Evolutionary conservation across 768 basidiomycete species (phyloP), one percentile per base, ranked within the genome.

Genomic region (Gymnopilus junonius): DNA sequence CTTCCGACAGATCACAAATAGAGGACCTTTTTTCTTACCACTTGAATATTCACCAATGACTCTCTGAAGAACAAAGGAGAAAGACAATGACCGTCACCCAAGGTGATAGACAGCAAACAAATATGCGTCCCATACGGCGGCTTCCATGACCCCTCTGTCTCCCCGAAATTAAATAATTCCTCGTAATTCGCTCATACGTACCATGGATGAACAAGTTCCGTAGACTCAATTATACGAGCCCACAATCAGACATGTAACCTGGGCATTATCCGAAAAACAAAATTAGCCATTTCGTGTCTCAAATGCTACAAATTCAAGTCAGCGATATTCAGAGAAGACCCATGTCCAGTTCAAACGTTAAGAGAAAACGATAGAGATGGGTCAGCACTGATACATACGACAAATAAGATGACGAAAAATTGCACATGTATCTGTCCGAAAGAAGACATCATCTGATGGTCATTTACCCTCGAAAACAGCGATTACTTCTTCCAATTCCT

Each of bases 401-500:
- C n/a, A 35, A 14, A 12, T 35, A 42, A 42, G 40, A 8, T 6
- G 40, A n/a, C 40, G n/a, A 20, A 42, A 42, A n/a, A 42, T 42
- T 39, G 17, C 37, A 39, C 37, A 39, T 4, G 1, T 39, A 39
- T 4, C 5, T 17, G 12, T 12, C 5, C 37, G 17, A 12, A 12
- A 5, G 29, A 15, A 50, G 46, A 50, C 12, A 7, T 10, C 31
- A 5, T 15, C 15, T 29, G 15, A 51, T 8, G 43, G 61, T 17
- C n/a, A 56, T 20, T 55, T 29, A 2, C 35, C 32, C 48, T 68
- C 65, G 21, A 63, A 62, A 3, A 45, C 46, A 14, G 43, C 53
- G 25, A 69, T 55, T 20, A 69, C 55, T 15, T 59, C 59, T 35
- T 69, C 68, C 8, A 67, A 56, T 21, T 67, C 61, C 50, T 63